phyloP scores from a whole-genome alignment of 257 asterid genomes.

The Thymus mandschuricus region DNA sequence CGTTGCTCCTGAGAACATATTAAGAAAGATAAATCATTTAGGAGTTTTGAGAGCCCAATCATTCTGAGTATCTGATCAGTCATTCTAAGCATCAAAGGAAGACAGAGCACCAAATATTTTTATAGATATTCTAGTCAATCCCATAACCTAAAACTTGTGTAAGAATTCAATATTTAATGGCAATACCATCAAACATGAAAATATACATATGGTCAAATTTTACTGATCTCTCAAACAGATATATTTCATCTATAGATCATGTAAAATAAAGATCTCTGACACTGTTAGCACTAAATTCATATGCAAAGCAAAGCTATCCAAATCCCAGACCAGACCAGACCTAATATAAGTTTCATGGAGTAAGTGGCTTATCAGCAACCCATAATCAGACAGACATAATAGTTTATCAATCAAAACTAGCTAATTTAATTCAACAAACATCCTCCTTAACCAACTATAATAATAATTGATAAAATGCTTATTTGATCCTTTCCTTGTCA shows the following conservation, averaged over 20 bases:
- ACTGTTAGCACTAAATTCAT: constrained; percentile 9
- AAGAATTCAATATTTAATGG: constrained; percentile 9
- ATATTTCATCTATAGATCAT: neutral
- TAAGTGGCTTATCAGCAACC: neutral
- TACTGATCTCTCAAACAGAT: neutral
- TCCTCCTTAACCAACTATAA: neutral
- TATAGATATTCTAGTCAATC: constrained; percentile 20
- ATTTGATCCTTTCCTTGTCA: neutral
- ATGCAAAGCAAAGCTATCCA: constrained; percentile 9
- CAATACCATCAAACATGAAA: constrained; percentile 1
- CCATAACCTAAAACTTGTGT: constrained; percentile 11
- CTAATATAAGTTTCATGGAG: neutral
- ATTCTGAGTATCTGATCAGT: neutral
- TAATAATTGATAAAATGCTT: constrained; percentile 7
- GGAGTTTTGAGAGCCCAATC: constrained; percentile 9
- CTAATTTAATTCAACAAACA: neutral
- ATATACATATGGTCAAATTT: neutral
- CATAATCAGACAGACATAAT: constrained; percentile 1
- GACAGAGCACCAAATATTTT: neutral
- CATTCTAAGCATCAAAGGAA: no score
- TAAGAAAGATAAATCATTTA: neutral
- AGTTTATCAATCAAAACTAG: constrained; percentile 9
- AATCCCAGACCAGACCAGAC: constrained; percentile 6
- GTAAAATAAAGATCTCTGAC: constrained; percentile 8
- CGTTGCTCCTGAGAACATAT: constrained; percentile 4